Percentiles rank a stretch among this genome's conserved stretches.
phyloP scores from a whole-genome alignment of 352 stramenopile species.

The Nothophytophthora sp. region DNA sequence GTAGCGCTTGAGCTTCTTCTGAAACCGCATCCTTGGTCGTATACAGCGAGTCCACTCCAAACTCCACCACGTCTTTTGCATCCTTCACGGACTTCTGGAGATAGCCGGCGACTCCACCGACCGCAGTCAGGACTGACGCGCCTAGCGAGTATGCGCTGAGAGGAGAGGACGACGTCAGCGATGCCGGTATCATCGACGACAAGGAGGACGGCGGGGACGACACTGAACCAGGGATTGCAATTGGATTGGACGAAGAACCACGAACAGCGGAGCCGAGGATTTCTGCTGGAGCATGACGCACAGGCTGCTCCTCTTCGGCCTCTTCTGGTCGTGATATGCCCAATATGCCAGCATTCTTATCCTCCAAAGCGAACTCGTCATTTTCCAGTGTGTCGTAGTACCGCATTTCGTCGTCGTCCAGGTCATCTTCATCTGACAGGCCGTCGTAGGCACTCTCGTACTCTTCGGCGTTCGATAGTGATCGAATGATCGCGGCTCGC shows the following conservation, averaged over 20 bases:
- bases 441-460: conserved; percentile 38
- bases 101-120: conserved; percentile 67
- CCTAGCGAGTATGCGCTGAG: conserved; percentile 56
- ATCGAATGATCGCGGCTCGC: conserved; percentile 74
- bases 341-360: conserved; percentile 6
- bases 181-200: conserved; percentile 14
- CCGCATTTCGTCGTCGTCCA: conserved; percentile 39
- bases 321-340: conserved; percentile 4
- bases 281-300: neutral
- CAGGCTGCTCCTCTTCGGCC: neutral
- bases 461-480: conserved; percentile 60
- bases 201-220: conserved; percentile 12
- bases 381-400: conserved; percentile 34
- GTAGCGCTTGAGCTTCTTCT: conserved; percentile 64
- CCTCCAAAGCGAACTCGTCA: neutral
- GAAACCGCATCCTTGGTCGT: conserved; percentile 66
- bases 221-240: conserved; percentile 8
- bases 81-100: conserved; percentile 76
- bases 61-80: conserved; percentile 75
- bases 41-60: conserved; percentile 72
- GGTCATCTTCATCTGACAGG: conserved; percentile 56
- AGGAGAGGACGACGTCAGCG: conserved; percentile 27
- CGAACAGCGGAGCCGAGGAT: too few relatives aligned
- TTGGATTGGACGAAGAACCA: neutral
- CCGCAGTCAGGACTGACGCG: conserved; percentile 58